Evolutionary conservation across 139 green algal genomes (phyloP), one percentile per base, ranked within the genome.

Genomic region (Trebouxia sp.): DNA sequence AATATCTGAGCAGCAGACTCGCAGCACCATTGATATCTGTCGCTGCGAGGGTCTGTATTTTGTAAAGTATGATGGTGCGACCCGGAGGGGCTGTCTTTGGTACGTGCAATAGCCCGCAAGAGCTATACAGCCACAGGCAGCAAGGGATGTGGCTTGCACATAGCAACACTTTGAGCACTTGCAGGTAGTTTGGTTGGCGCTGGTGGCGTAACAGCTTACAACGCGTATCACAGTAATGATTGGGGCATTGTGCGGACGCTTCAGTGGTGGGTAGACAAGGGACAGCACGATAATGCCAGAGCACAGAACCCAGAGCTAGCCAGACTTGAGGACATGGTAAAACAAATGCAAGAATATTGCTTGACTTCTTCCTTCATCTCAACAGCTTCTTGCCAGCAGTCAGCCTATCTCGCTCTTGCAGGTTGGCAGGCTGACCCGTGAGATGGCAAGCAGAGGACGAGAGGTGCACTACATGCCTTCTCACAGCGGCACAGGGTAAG

Each of bases 211-310:
- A 55, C 41, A 77, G 69, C 69, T 47, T 51, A 58, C 69, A 77
- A 77, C 26, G 15, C 42, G 55, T 77, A 77, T 51, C 69, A 55
- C n/a, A 51, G n/a, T 7, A 51, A 77, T 51, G 69, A 55, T 1
- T 58, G 41, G 42, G 42, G 42, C 41, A 77, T 77, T 38, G 69
- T 77, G 28, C 53, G 39, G n/a, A 77, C 69, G 26, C 69, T 51
- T n/a, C 42, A 77, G n/a, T 58, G 69, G 42, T 58, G 69, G 69
- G n/a, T 51, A 39, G 69, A 51, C 11, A 77, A 77, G 69, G 42
- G 42, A n/a, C 42, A 58, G 26, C n/a, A 38, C 38, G 69, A 51
- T 48, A 55, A 38, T 55, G 62, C 62, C 14, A 72, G 62, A 43
- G 62, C 62, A 11, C 42, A 72, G 15, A 72, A 72, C 28, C 62